These are phyloP conservation scores for Acer campestre DNA, from an alignment of 345 rosid species.

Conservation along the genomic window DNA sequence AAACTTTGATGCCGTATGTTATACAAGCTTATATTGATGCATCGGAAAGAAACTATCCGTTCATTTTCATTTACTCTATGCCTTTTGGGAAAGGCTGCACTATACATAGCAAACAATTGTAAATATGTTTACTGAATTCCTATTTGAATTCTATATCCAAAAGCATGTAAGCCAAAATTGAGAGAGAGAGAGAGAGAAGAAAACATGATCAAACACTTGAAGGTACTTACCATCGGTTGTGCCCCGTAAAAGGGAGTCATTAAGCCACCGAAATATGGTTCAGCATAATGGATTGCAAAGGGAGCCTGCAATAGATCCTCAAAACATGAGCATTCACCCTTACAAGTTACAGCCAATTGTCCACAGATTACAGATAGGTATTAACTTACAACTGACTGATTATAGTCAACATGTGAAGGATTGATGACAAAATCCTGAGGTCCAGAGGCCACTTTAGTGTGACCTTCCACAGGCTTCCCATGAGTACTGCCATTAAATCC, in stretches of 20 bases:
- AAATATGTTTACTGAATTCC: not conserved
- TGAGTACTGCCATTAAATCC: slow-evolving; percentile 46
- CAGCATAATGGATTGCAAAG: slow-evolving; percentile 49
- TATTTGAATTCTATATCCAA: not conserved
- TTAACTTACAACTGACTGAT: slow-evolving; percentile 39
- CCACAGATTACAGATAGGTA: slow-evolving; percentile 12
- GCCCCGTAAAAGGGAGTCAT: slow-evolving; percentile 48
- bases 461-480: slow-evolving; percentile 39
- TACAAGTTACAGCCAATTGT: not conserved
- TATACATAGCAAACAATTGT: not conserved
- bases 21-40: not conserved
- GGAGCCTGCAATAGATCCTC: slow-evolving; percentile 38
- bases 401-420: slow-evolving; percentile 49
- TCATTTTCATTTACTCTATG: not conserved
- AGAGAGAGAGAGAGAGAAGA: not conserved
- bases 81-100: not conserved
- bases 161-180: not conserved
- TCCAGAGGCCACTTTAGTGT: slow-evolving; percentile 37
- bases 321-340: slow-evolving; percentile 15
- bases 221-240: slow-evolving; percentile 49
- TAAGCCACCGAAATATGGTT: slow-evolving; percentile 53
- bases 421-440: slow-evolving; percentile 49
- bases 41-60: too few relatives aligned
- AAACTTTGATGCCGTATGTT: not conserved
- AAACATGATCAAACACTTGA: not conserved